Base-by-base conservation (phyloP, 306 rosid genomes). In the Crataegus laevigata region DNA sequence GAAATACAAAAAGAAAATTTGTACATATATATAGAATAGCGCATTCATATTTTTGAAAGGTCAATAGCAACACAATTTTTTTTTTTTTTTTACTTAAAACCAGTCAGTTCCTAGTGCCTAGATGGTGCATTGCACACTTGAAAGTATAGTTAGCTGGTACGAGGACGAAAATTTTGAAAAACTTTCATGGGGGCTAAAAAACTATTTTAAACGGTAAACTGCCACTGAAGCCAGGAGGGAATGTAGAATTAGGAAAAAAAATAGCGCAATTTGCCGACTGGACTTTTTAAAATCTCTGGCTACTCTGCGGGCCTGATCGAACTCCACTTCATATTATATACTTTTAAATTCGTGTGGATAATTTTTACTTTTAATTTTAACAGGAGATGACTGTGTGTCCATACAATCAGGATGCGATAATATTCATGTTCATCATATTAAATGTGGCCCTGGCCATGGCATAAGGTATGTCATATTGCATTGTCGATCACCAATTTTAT, bases 371-470 rank as follows among this genome's bases (percentile, higher is more conserved):
- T 19, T 55, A 19, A 38, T 80, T 73, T 13, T 68, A 25, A 69
- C 87, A 94, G 98, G 98, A 40, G 98, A 94, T 89, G 97, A 94
- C 88, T 94, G 98, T 87, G 86, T 94, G 63, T 94, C 98, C 96
- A 90, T 91, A 74, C 98, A 94, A 79, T 90, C 96, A 6, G 97
- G 97, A 65, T 91, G 98, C 84, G 84, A 96, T 75, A 91, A 94
- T 51, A 74, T 94, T 82, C 93, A 94, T 82, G 61, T 94, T 82
- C 98, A 94, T 81, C 91, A 91, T 65, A 85, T 91, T 71, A 82
- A 79, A 65, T 94, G 98, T 81, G 98, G 98, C 83, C 98, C 98
- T 68, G 98, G 98, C 29, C 98, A 94, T 87, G 98, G 98, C 29
- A 87, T 94, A 86, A 94, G 98, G 98, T 91, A 84, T 30, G 25